phyloP scores from a whole-genome alignment of 768 basidiomycete genomes.

The Lyophyllum shimeji region DNA sequence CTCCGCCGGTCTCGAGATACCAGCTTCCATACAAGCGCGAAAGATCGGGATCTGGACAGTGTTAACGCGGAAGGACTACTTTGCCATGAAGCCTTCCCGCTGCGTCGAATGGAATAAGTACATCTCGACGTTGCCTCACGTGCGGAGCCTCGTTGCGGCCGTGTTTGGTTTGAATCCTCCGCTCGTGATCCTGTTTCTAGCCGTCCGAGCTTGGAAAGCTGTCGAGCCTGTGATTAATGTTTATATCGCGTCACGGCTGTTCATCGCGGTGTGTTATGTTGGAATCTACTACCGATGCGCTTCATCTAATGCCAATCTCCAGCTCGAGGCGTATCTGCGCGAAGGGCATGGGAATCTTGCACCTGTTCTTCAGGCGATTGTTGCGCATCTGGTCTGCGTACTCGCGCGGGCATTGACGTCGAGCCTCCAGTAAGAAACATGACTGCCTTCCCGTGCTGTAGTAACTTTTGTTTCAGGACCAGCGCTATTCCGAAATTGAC shows the following conservation, averaged over 20 bases:
- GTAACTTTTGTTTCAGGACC: background rate
- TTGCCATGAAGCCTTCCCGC: slow-evolving; percentile 1
- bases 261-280: slow-evolving; percentile 4
- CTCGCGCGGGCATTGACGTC: slow-evolving; percentile 9
- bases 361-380: slow-evolving; percentile 3
- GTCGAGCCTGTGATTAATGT: slow-evolving; percentile 16
- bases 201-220: slow-evolving; percentile 10
- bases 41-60: slow-evolving; percentile 13
- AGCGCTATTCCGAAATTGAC: slow-evolving; percentile 6
- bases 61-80: slow-evolving; percentile 10
- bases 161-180: slow-evolving; percentile 12
- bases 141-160: slow-evolving; percentile 8
- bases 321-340: slow-evolving; percentile 15
- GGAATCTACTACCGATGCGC: background rate
- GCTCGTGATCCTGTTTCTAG: slow-evolving; percentile 11
- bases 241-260: slow-evolving; percentile 14
- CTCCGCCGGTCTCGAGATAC: background rate
- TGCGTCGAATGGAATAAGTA: slow-evolving; percentile 13
- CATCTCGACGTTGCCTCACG: slow-evolving; percentile 5
- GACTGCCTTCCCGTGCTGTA: background rate
- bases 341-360: background rate
- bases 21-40: background rate
- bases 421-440: slow-evolving; percentile 1
- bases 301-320: background rate
- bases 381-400: slow-evolving; percentile 8